Conservation (phyloP, 2,329 filamentous ascomycete genomes). For the Aspergillus pseudonomiae region DNA sequence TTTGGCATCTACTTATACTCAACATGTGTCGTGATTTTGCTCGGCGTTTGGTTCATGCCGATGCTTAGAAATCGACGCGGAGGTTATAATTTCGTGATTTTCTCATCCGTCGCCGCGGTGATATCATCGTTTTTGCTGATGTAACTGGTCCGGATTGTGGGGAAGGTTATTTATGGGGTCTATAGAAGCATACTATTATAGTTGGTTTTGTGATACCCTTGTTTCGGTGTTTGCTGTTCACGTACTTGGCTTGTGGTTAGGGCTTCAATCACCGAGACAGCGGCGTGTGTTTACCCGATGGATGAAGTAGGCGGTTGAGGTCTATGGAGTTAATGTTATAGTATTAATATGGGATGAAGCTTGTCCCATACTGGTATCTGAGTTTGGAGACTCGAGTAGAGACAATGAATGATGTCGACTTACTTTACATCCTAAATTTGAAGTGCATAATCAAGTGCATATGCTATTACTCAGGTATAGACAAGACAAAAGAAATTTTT, state of each 20-base stretch:
- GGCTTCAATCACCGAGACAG: background rate
- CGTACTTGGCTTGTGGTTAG: background rate
- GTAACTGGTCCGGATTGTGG: background rate
- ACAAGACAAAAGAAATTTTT: background rate
- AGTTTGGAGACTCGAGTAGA: background rate
- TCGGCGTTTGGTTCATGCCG: slow-evolving; percentile 16
- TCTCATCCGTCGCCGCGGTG: background rate
- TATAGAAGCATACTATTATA: background rate
- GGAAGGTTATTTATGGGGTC: background rate
- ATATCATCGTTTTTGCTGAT: background rate
- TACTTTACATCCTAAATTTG: background rate
- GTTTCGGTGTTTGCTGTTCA: background rate
- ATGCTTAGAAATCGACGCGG: slow-evolving; percentile 21
- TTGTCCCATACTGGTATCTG: background rate
- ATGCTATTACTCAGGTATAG: background rate
- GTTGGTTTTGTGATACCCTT: too few species aligned
- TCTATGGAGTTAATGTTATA: too few species aligned
- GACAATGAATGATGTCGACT: background rate
- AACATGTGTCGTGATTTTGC: slow-evolving; percentile 18
- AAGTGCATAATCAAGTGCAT: too few species aligned
- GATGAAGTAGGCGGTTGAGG: too few species aligned
- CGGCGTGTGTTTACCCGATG: too few species aligned
- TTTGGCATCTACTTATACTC: background rate
- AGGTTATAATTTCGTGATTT: background rate
- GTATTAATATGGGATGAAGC: background rate